Evolutionary conservation across 345 rosid species (phyloP).

Genomic region (Eucalyptus caleyi): DNA sequence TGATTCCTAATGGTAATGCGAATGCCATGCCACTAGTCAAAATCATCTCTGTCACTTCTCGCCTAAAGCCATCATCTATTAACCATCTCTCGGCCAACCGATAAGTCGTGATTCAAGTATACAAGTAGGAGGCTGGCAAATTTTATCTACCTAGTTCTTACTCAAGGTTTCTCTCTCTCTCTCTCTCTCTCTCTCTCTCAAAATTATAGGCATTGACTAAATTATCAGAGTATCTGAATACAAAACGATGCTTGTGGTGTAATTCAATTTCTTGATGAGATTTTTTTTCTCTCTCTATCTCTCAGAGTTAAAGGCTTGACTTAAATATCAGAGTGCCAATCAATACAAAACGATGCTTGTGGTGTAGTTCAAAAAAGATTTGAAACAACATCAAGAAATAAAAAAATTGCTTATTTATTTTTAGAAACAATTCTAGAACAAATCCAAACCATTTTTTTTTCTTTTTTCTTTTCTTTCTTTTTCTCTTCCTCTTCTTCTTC

Average conservation of each 20-base stretch:
- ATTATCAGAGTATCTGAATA: neutral
- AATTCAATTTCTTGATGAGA: no score
- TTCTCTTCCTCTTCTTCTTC: no score
- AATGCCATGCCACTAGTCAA: neutral
- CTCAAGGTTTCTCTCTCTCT: neutral
- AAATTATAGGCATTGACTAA: no score
- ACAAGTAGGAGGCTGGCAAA: neutral
- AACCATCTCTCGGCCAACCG: neutral
- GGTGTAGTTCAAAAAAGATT: neutral
- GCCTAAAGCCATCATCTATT: neutral
- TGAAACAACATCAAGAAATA: no score
- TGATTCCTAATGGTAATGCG: neutral
- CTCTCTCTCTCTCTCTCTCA: neutral
- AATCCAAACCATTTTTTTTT: no score
- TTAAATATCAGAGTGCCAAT: neutral
- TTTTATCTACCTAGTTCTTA: neutral
- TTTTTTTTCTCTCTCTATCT: neutral
- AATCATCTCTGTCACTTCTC: neutral
- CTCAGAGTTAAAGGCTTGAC: neutral
- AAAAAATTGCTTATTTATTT: no score
- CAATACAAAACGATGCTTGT: neutral
- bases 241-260: neutral
- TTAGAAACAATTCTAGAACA: no score
- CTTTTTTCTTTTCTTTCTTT: accelerated
- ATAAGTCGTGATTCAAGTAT: neutral